These are phyloP conservation scores for Mucor sp. DNA, from an alignment of 371 early-diverging fungal genomes.

Conservation along the genomic window DNA sequence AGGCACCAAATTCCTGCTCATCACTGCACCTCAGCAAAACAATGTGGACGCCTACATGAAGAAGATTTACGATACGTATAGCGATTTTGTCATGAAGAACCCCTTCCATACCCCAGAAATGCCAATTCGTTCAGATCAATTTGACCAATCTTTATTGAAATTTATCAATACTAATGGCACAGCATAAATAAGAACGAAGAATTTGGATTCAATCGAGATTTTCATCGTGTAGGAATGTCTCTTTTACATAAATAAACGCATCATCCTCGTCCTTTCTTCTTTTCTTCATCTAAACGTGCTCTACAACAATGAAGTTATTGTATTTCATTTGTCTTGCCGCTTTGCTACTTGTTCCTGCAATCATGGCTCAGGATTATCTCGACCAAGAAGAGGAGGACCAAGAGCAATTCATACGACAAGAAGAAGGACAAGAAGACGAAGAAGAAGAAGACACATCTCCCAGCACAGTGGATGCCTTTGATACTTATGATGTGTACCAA, in stretches of 20 bases:
- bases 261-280: not conserved
- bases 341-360: not conserved
- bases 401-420: not conserved
- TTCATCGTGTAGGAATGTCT: not conserved
- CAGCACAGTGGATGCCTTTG: not conserved
- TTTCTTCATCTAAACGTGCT: not conserved
- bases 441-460: no score
- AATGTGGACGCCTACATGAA: conserved; percentile 75
- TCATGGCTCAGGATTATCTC: not conserved
- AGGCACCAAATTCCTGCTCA: conserved; percentile 94
- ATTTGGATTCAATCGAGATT: not conserved
- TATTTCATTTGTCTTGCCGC: not conserved
- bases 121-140: conserved; percentile 97
- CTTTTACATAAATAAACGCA: not conserved
- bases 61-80: conserved; percentile 86
- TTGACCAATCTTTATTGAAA: conserved; percentile 81
- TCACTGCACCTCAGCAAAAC: conserved; percentile 78
- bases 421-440: no score
- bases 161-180: conserved; percentile 54
- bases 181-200: not conserved
- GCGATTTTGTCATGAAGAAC: conserved; percentile 98
- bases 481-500: not conserved
- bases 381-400: not conserved
- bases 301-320: not conserved
- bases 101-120: conserved; percentile 99